Conservation (phyloP, 2,329 filamentous ascomycete genomes). For the Penicillium sp. region DNA sequence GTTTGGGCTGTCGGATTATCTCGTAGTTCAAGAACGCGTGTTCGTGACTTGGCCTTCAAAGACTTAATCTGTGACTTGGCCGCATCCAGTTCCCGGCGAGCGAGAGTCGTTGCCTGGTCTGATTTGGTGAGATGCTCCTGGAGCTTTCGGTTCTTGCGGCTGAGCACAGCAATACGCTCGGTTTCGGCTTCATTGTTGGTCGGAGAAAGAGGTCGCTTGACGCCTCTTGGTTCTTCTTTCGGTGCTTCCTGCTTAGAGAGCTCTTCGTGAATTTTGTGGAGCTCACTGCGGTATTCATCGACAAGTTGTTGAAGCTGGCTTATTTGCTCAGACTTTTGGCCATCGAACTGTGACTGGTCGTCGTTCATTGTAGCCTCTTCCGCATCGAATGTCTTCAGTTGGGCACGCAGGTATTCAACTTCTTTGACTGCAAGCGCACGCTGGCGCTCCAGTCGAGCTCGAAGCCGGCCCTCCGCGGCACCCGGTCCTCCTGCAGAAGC, state of each 20-base stretch:
- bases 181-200: constrained; percentile 56
- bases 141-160: constrained; percentile 82
- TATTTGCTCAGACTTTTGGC: constrained; percentile 70
- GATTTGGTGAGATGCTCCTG: constrained; percentile 73
- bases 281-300: constrained; percentile 79
- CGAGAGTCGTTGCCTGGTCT: constrained; percentile 67
- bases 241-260: constrained; percentile 63
- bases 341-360: constrained; percentile 70
- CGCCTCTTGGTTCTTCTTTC: constrained; percentile 45
- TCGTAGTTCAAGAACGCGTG: constrained; percentile 79
- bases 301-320: constrained; percentile 81
- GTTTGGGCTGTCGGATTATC: constrained; percentile 88
- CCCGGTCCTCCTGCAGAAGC: constrained; percentile 37
- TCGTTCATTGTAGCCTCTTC: constrained; percentile 82
- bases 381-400: constrained; percentile 81
- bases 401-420: constrained; percentile 87
- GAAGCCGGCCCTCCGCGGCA: constrained; percentile 64
- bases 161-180: constrained; percentile 76
- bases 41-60: constrained; percentile 67
- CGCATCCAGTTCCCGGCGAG: constrained; percentile 74
- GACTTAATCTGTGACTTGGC: constrained; percentile 69
- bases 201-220: constrained; percentile 64
- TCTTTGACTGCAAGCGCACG: constrained; percentile 84
- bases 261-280: constrained; percentile 71
- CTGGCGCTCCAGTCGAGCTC: constrained; percentile 78